Percentiles rank a stretch among this genome's conserved stretches.
Conservation (phyloP, 2,329 filamentous ascomycete genomes). For the Apiospora sp. region DNA sequence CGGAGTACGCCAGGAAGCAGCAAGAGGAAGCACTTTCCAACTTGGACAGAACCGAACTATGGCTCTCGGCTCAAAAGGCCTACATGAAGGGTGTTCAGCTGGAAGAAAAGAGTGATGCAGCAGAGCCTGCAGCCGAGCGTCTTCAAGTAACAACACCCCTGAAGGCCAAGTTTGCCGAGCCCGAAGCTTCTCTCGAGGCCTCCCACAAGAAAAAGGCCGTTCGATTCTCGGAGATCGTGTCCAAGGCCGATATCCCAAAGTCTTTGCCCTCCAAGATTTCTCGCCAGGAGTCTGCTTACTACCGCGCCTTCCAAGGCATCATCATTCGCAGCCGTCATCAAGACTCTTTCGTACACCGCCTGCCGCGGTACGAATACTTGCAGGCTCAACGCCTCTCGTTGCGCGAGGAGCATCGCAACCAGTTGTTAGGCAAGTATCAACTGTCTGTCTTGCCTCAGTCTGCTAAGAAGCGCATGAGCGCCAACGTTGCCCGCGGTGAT, state of each 20-base stretch:
- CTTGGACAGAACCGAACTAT: slow-evolving; percentile 83
- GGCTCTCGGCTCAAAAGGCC: slow-evolving; percentile 82
- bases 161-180: slow-evolving; percentile 37
- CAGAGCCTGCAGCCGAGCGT: slow-evolving; percentile 47
- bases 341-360: slow-evolving; percentile 86
- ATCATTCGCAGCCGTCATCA: slow-evolving; percentile 68
- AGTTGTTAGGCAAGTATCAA: slow-evolving; percentile 86
- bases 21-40: slow-evolving; percentile 75
- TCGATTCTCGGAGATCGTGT: slow-evolving; percentile 70
- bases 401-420: slow-evolving; percentile 75
- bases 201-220: slow-evolving; percentile 73
- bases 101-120: slow-evolving; percentile 51
- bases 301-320: slow-evolving; percentile 83
- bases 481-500: slow-evolving; percentile 77
- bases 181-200: slow-evolving; percentile 36
- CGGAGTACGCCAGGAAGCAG: slow-evolving; percentile 78
- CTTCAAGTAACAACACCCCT: slow-evolving; percentile 42
- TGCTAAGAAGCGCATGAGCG: slow-evolving; percentile 75
- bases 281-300: slow-evolving; percentile 80
- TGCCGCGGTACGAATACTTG: slow-evolving; percentile 86
- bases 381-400: slow-evolving; percentile 83
- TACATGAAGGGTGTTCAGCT: slow-evolving; percentile 75
- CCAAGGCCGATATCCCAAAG: slow-evolving; percentile 55
- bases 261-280: slow-evolving; percentile 60
- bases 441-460: slow-evolving; percentile 73